Conservation (phyloP, 441 rosid genomes). For the Isatis lusitanica region DNA sequence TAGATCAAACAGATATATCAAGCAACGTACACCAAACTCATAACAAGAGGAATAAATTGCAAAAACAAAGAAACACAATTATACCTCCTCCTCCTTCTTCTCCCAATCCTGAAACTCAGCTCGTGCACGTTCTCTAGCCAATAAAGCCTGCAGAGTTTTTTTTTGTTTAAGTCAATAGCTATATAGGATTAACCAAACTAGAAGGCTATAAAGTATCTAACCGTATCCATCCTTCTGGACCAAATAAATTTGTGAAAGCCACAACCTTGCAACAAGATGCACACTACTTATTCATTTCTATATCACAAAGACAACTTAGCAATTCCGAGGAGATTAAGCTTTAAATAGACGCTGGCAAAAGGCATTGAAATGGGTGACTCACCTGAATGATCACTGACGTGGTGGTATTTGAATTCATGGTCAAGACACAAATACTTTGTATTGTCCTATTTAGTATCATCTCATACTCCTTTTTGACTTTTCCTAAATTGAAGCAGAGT, state of each 20-base stretch:
- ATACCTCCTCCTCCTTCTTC: conserved; percentile 95
- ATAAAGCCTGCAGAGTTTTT: conserved; percentile 69
- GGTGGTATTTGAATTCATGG: conserved; percentile 80
- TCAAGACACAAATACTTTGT: conserved; percentile 77
- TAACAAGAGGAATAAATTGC: not conserved
- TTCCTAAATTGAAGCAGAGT: conserved; percentile 46
- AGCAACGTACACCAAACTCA: conserved; percentile 12
- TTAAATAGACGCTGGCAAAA: too few species aligned
- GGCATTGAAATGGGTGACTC: not conserved
- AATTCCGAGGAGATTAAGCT: too few species aligned
- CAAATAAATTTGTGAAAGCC: conserved; percentile 6
- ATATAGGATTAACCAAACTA: not conserved
- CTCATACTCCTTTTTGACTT: conserved; percentile 74
- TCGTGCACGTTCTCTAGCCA: conserved; percentile 95
- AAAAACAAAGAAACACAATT: conserved; percentile 19
- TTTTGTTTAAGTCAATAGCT: not conserved
- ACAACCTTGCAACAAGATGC: too few species aligned
- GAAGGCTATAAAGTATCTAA: not conserved
- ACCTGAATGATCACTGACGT: conserved; percentile 85
- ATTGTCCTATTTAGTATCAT: conserved; percentile 79
- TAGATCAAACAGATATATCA: conserved; percentile 31
- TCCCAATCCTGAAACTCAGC: conserved; percentile 99
- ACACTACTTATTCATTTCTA: too few species aligned
- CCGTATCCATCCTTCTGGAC: conserved; percentile 1
- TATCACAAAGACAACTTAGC: too few species aligned